These are phyloP conservation scores for Cystofilobasidium ferigula DNA, from an alignment of 768 basidiomycete species.

Conservation along the genomic window DNA sequence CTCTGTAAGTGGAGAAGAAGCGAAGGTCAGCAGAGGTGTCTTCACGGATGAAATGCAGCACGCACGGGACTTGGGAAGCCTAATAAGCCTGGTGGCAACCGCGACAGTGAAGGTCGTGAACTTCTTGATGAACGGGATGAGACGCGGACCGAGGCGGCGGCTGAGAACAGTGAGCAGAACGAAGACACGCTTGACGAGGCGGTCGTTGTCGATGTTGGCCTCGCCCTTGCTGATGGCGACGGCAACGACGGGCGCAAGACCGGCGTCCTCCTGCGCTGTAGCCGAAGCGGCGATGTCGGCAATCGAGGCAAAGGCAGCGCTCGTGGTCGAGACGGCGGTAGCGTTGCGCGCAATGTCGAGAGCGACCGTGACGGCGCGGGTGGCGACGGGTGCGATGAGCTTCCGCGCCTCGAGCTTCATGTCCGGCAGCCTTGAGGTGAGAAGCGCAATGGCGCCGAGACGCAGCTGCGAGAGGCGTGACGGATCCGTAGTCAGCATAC, in stretches of 20 bases:
- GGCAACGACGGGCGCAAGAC: conserved; percentile 53
- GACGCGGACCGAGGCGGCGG: conserved; percentile 65
- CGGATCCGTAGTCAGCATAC: background rate
- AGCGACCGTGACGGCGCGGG: conserved; percentile 29
- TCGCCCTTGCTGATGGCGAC: conserved; percentile 45
- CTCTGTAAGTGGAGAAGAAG: background rate
- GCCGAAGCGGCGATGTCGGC: conserved; percentile 51
- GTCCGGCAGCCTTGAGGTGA: conserved; percentile 55
- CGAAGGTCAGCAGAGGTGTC: background rate
- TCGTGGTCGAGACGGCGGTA: background rate
- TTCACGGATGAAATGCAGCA: background rate
- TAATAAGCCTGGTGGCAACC: conserved; percentile 25
- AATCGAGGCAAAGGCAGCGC: conserved; percentile 50
- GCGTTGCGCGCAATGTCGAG: conserved; percentile 6
- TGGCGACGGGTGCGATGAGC: conserved; percentile 45
- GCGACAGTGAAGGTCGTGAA: conserved; percentile 53
- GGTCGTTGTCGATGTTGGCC: conserved; percentile 32
- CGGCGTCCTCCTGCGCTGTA: conserved; percentile 54
- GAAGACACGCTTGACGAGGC: conserved; percentile 42
- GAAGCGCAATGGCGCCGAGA: conserved; percentile 55
- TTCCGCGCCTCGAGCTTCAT: conserved; percentile 51
- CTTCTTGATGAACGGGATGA: conserved; percentile 71
- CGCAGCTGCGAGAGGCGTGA: conserved; percentile 38
- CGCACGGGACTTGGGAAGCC: background rate
- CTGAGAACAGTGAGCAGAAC: conserved; percentile 55